Percentiles rank a stretch among this genome's conserved stretches.
These are phyloP conservation scores for Malbranchea zuffiana DNA, from an alignment of 2,329 filamentous ascomycete genomes.

Conservation along the genomic window DNA sequence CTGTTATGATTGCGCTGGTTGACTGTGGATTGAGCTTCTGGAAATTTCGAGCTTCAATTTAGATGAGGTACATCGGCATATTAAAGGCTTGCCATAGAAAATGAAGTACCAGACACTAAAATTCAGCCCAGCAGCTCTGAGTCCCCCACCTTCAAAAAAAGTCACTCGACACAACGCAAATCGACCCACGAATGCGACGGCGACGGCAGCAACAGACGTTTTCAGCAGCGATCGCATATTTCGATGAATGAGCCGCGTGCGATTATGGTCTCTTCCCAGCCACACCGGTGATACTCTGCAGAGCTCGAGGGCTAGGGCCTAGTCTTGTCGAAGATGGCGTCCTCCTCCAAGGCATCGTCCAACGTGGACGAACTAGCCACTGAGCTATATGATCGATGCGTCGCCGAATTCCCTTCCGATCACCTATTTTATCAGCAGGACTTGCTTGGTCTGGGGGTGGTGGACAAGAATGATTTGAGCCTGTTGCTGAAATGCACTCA, in stretches of 20 bases:
- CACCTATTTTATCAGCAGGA: conserved; percentile 39
- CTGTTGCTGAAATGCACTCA: conserved; percentile 37
- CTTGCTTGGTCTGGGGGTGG: conserved; percentile 32
- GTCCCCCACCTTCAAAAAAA: conserved; percentile 9
- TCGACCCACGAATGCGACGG: not conserved
- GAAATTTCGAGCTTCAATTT: conserved; percentile 32
- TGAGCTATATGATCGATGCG: conserved; percentile 37
- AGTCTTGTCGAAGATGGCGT: conserved; percentile 14
- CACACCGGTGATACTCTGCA: conserved; percentile 22
- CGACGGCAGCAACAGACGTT: not conserved
- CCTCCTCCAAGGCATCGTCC: conserved; percentile 20
- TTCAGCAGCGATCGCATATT: not conserved
- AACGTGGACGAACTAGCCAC: conserved; percentile 31
- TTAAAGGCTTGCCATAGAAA: not conserved
- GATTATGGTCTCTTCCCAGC: conserved; percentile 26
- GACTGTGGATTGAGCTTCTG: conserved; percentile 23
- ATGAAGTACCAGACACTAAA: conserved; percentile 4
- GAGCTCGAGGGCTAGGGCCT: conserved; percentile 3
- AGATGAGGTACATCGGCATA: conserved; percentile 11
- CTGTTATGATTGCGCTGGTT: conserved; percentile 1
- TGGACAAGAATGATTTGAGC: conserved; percentile 34
- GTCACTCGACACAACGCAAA: not conserved
- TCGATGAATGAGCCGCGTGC: conserved; percentile 9
- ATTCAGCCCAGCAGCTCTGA: conserved; percentile 4
- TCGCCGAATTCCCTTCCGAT: conserved; percentile 30